A percentile compares a stretch with the other conserved stretches of the same genome.
Conservation (phyloP, 1,284 basidiomycete species). For the Entoloma clypeatum region DNA sequence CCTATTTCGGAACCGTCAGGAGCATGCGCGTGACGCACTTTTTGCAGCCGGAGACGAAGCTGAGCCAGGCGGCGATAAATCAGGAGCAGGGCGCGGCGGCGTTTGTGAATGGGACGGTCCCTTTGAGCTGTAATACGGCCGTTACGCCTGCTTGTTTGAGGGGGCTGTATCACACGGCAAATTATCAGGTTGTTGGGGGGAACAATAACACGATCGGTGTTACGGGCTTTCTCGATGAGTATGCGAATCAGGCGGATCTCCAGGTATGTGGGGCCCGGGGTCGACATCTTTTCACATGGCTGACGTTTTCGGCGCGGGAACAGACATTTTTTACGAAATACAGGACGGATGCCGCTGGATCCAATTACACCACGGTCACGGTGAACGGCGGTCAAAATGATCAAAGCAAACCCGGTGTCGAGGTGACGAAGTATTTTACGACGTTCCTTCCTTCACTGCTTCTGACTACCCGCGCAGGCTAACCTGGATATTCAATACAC, state of each 20-base stretch:
- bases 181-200: constrained; percentile 46
- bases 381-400: constrained; percentile 61
- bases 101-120: constrained; percentile 33
- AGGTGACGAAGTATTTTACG: constrained; percentile 32
- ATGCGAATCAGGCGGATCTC: constrained; percentile 51
- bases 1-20: constrained; percentile 51
- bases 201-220: constrained; percentile 51
- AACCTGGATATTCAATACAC: constrained; percentile 70
- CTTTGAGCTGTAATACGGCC: constrained; percentile 41
- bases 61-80: constrained; percentile 23
- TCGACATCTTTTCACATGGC: background rate
- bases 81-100: constrained; percentile 20
- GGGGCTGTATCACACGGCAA: constrained; percentile 54
- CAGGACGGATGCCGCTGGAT: constrained; percentile 49
- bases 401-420: constrained; percentile 55
- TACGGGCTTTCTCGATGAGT: constrained; percentile 56
- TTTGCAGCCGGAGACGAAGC: constrained; percentile 35
- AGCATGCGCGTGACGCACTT: constrained; percentile 45
- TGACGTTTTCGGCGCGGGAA: constrained; percentile 7
- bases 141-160: constrained; percentile 60
- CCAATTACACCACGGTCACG: constrained; percentile 48
- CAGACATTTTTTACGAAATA: constrained; percentile 53
- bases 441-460: background rate
- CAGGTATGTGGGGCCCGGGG: constrained; percentile 27
- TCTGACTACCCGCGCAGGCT: too few relatives aligned